Base-by-base conservation (phyloP, 768 basidiomycete genomes). In the Suillus decipiens region DNA sequence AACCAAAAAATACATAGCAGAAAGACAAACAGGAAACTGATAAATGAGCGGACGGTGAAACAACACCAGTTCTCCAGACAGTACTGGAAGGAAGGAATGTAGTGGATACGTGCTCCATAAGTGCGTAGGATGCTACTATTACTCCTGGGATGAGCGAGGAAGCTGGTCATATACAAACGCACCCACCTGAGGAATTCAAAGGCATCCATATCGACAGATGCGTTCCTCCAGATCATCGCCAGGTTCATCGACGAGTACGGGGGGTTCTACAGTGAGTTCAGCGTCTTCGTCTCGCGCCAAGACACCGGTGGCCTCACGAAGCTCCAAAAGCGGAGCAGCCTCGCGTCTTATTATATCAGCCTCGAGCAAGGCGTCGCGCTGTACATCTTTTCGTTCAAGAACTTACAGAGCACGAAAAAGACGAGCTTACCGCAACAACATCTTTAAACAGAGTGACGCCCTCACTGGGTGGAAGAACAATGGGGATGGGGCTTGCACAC, bases 121-220 rank as follows among this genome's bases (percentile, higher is more conserved):
- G 12, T 7, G 54, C 34, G 53, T n/a, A 19, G n/a, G 34, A 34
- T 36, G 34, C 2, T 36, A 6, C 55, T 56, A 39, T 9, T 17
- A 39, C 36, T 24, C 7, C 36, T 24, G 22, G 24, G 11, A 28
- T 41, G 1, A 57, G 17, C 6, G 12, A 19, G 10, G 24, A 57
- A 39, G 22, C 36, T 41, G 39, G 55, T 8, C 24, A 28, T 10
- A 24, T 34, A 22, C 14, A 15, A 39, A 24, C 17, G 8, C 15
- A 17, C 37, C 56, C 24, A 41, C 56, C 17, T 19, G 11, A 41
- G 7, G 3, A 50, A 34, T 24, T 63, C 55, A 68, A 53, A 68
- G 61, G 37, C 65, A 66, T 19, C 62, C 59, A 51, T 45, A 66
- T 36, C 67, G 67, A 43, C 67, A 68, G 19, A 63, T 56, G 6